Conservation (phyloP, 768 basidiomycete genomes). For the Suillus decipiens region DNA sequence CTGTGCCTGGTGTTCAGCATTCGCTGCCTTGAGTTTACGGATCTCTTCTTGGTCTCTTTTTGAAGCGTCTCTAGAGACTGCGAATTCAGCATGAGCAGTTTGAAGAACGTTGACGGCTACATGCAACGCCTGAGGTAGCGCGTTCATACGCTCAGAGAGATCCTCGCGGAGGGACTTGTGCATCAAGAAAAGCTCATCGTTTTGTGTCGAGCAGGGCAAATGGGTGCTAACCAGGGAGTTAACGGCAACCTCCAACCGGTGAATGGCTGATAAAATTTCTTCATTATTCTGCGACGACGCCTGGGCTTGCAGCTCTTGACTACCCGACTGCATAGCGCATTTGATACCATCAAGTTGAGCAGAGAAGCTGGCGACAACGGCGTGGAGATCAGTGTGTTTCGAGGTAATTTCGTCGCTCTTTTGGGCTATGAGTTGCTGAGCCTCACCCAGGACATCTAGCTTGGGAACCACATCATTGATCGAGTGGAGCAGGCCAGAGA, state of each 20-base stretch:
- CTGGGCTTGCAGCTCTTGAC: constrained; percentile 23
- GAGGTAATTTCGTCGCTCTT: constrained; percentile 39
- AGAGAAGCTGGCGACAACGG: constrained; percentile 50
- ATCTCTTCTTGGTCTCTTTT: constrained; percentile 73
- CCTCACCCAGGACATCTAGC: constrained; percentile 42
- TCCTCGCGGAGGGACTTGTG: constrained; percentile 57
- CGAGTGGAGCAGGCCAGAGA: constrained; percentile 47
- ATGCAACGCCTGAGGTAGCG: constrained; percentile 61
- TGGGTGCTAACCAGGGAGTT: constrained; percentile 54
- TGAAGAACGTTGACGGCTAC: constrained; percentile 57
- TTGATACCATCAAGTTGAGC: constrained; percentile 45
- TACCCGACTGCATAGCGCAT: constrained; percentile 39
- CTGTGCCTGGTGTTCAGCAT: constrained; percentile 71
- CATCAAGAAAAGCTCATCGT: constrained; percentile 47
- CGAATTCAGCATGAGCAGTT: constrained; percentile 61
- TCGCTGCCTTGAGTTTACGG: constrained; percentile 50
- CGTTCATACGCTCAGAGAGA: constrained; percentile 52
- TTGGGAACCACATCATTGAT: constrained; percentile 40
- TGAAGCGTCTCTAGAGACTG: constrained; percentile 53
- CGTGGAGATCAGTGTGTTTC: constrained; percentile 42
- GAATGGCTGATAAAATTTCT: constrained; percentile 37
- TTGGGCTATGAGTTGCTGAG: constrained; percentile 44
- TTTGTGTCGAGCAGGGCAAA: constrained; percentile 47
- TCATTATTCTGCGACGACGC: constrained; percentile 19
- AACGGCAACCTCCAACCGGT: constrained; percentile 49